Evolutionary conservation across 768 basidiomycete species (phyloP).

Genomic region (Terana coerulea): DNA sequence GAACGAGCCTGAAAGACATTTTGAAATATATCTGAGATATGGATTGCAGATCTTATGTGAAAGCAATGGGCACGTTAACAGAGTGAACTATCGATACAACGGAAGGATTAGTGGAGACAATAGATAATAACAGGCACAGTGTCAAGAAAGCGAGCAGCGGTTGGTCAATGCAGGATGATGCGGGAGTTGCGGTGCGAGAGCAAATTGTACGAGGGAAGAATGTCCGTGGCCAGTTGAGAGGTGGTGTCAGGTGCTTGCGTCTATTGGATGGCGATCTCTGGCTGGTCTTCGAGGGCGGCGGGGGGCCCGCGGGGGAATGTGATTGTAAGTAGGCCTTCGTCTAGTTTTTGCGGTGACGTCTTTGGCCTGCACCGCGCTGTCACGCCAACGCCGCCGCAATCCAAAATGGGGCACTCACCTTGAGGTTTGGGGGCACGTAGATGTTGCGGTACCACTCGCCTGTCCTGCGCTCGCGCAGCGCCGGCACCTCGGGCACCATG

Average conservation of each 20-base stretch:
- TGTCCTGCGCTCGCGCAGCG: conserved; percentile 52
- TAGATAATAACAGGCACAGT: too few species aligned
- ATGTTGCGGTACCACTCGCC: conserved; percentile 48
- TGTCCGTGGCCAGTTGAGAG: background rate
- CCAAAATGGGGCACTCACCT: conserved; percentile 38
- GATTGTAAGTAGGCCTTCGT: conserved; percentile 58
- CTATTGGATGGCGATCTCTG: conserved; percentile 44
- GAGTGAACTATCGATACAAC: too few species aligned
- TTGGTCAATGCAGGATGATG: too few species aligned
- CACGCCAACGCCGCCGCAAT: conserved; percentile 16
- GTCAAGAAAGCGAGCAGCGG: too few species aligned
- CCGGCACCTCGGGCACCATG: conserved; percentile 30
- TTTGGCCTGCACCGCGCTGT: conserved; percentile 38
- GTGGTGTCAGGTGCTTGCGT: background rate
- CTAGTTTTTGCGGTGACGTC: conserved; percentile 53
- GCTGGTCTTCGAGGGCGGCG: conserved; percentile 39
- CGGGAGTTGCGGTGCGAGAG: too few species aligned
- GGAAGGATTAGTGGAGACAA: too few species aligned
- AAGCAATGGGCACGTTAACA: too few species aligned
- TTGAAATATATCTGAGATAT: too few species aligned
- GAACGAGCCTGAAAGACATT: too few species aligned
- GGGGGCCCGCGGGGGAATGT: conserved; percentile 49
- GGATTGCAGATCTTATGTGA: too few species aligned
- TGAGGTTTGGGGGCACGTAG: conserved; percentile 51
- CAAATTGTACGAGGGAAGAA: too few species aligned